phyloP scores from a whole-genome alignment of 352 stramenopile genomes.

The Phytophthora syringae region DNA sequence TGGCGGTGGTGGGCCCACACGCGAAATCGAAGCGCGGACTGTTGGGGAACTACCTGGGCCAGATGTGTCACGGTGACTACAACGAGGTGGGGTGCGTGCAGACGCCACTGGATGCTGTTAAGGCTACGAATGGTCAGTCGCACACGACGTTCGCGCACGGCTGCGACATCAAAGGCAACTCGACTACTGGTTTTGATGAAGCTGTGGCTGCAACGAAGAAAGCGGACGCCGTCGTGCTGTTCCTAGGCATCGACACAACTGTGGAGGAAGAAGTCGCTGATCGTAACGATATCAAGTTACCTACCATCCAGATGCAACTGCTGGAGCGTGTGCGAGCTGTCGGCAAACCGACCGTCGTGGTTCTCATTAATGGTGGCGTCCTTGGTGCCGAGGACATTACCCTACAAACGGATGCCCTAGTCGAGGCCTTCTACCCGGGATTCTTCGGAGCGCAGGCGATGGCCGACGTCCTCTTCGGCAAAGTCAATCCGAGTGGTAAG shows the following conservation, averaged over 20 bases:
- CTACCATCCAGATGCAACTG: conserved; percentile 76
- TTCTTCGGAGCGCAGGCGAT: conserved; percentile 82
- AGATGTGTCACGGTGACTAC: conserved; percentile 85
- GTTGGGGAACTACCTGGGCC: conserved; percentile 89
- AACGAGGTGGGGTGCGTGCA: conserved; percentile 67
- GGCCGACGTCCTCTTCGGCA: conserved; percentile 85
- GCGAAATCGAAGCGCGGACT: conserved; percentile 56
- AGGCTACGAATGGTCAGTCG: conserved; percentile 41
- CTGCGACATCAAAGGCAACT: conserved; percentile 74
- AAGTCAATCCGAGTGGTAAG: conserved; percentile 80
- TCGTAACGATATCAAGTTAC: conserved; percentile 75
- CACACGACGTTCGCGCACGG: conserved; percentile 48
- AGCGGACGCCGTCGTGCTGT: conserved; percentile 73
- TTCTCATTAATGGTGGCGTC: conserved; percentile 91
- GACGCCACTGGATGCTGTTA: conserved; percentile 76
- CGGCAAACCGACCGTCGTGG: conserved; percentile 73
- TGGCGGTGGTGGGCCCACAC: conserved; percentile 88
- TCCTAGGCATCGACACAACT: conserved; percentile 82
- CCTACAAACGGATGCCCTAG: conserved; percentile 60
- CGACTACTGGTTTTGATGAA: conserved; percentile 55
- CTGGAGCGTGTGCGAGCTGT: conserved; percentile 64
- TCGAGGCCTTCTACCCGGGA: conserved; percentile 87
- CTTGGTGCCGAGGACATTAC: conserved; percentile 80
- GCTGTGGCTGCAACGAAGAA: conserved; percentile 45
- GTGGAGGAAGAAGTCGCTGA: conserved; percentile 82